Evolutionary conservation across 2,329 filamentous ascomycete genomes (phyloP).

Genomic region (Akanthomyces lecanii): DNA sequence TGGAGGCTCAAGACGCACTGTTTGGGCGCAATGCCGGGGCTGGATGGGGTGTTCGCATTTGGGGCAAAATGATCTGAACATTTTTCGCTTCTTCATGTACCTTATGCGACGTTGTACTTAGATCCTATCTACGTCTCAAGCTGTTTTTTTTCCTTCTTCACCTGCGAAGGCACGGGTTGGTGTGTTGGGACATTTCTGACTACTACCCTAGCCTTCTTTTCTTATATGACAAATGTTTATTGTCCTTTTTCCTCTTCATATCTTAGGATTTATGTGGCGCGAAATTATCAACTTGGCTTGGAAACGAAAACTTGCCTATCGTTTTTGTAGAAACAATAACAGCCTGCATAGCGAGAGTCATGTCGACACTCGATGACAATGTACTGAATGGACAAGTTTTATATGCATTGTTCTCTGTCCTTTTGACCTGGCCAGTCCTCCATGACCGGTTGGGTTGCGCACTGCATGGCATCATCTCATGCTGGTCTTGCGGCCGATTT

Average conservation of each 20-base stretch:
- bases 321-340: neutral
- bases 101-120: slow-evolving; percentile 22
- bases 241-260: slow-evolving; percentile 3
- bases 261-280: neutral
- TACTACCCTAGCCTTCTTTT: neutral
- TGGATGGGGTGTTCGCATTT: slow-evolving; percentile 14
- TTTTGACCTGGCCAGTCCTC: too few species aligned
- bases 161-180: neutral
- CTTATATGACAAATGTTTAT: slow-evolving; percentile 12
- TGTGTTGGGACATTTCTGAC: slow-evolving; percentile 1
- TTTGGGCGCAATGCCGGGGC: slow-evolving; percentile 14
- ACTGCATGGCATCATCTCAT: neutral
- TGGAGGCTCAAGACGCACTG: neutral
- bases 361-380: neutral
- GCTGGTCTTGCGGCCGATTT: neutral
- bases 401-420: too few species aligned
- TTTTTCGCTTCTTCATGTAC: slow-evolving; percentile 23
- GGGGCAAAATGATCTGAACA: slow-evolving; percentile 18
- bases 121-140: slow-evolving; percentile 17
- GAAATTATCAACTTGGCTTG: neutral
- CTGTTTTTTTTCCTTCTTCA: slow-evolving; percentile 13
- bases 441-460: too few species aligned
- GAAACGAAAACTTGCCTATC: neutral
- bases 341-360: neutral
- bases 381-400: neutral